phyloP scores from a whole-genome alignment of 768 basidiomycete genomes.

The Jaapia argillacea region DNA sequence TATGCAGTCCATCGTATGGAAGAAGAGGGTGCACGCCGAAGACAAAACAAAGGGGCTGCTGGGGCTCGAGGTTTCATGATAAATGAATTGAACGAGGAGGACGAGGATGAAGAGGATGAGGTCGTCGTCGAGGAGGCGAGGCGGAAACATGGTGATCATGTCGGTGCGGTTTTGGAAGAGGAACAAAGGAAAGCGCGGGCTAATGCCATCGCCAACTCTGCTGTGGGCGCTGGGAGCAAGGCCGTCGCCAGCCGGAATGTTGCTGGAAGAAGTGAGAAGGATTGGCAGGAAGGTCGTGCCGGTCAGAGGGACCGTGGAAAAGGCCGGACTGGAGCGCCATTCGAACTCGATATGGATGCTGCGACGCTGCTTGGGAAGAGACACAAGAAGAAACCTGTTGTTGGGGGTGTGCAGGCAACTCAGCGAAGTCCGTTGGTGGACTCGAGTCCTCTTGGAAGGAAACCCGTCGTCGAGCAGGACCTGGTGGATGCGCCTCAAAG shows the following conservation, averaged over 20 bases:
- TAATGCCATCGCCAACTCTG: constrained; percentile 20
- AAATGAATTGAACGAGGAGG: constrained; percentile 89
- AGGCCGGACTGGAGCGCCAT: constrained; percentile 25
- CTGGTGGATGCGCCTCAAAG: constrained; percentile 9
- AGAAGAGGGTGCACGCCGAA: constrained; percentile 86
- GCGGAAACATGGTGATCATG: constrained; percentile 13
- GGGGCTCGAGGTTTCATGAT: constrained; percentile 79
- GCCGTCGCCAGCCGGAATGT: too few relatives aligned
- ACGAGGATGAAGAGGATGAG: constrained; percentile 55
- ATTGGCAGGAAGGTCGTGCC: constrained; percentile 52
- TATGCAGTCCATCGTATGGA: constrained; percentile 99
- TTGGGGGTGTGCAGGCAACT: too few relatives aligned
- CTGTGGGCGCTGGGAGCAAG: constrained; percentile 16
- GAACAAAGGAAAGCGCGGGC: constrained; percentile 7
- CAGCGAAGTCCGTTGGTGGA: too few relatives aligned
- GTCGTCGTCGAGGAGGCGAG: constrained; percentile 40
- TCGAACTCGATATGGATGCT: constrained; percentile 80
- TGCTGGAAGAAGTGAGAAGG: constrained; percentile 12
- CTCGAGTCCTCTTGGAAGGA: constrained; percentile 25
- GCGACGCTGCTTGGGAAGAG: constrained; percentile 81
- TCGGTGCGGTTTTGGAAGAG: constrained; percentile 1
- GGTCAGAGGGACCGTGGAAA: constrained; percentile 55
- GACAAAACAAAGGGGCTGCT: constrained; percentile 71
- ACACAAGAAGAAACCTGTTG: constrained; percentile 28
- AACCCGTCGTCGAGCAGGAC: constrained; percentile 9